Conservation (phyloP, 352 stramenopile species). For the Phytophthora podocarpi region DNA sequence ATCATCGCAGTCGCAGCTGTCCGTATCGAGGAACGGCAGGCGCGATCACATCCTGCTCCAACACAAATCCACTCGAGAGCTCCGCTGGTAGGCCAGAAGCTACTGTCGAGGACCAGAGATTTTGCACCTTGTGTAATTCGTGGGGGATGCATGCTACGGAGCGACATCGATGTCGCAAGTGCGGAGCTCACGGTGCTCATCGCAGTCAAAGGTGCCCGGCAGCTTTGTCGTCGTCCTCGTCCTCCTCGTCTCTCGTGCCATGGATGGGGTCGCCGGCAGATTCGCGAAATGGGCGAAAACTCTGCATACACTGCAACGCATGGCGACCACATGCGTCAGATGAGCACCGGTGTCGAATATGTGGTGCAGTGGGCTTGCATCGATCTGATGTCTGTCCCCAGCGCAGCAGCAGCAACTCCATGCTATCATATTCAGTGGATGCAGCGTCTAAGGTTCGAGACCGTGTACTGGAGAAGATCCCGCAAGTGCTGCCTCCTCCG, state of each 20-base stretch:
- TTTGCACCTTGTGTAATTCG: slow-evolving; percentile 64
- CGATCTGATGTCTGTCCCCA: slow-evolving; percentile 63
- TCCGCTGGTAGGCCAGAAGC: slow-evolving; percentile 5
- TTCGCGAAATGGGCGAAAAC: slow-evolving; percentile 44
- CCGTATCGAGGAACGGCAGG: slow-evolving; percentile 21
- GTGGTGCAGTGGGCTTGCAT: slow-evolving; percentile 56
- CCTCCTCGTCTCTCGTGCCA: slow-evolving; percentile 25
- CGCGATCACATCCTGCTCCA: neutral
- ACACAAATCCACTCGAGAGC: neutral
- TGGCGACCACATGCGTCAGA: slow-evolving; percentile 59
- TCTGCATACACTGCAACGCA: slow-evolving; percentile 64
- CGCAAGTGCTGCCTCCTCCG: slow-evolving; percentile 54
- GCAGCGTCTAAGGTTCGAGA: slow-evolving; percentile 68
- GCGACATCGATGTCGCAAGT: slow-evolving; percentile 64
- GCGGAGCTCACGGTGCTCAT: slow-evolving; percentile 54
- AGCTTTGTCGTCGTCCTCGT: slow-evolving; percentile 26
- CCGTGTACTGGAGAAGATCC: slow-evolving; percentile 61
- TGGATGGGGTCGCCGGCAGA: slow-evolving; percentile 59
- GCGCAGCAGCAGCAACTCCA: slow-evolving; percentile 39
- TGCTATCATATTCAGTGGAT: slow-evolving; percentile 73
- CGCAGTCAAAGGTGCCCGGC: slow-evolving; percentile 55
- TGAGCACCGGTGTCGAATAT: slow-evolving; percentile 73
- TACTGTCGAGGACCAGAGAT: slow-evolving; percentile 39
- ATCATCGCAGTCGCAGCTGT: slow-evolving; percentile 70
- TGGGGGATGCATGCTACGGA: slow-evolving; percentile 64